These are phyloP conservation scores for Aspergillus novofumigatus DNA, from an alignment of 2,329 filamentous ascomycete species.

Conservation along the genomic window DNA sequence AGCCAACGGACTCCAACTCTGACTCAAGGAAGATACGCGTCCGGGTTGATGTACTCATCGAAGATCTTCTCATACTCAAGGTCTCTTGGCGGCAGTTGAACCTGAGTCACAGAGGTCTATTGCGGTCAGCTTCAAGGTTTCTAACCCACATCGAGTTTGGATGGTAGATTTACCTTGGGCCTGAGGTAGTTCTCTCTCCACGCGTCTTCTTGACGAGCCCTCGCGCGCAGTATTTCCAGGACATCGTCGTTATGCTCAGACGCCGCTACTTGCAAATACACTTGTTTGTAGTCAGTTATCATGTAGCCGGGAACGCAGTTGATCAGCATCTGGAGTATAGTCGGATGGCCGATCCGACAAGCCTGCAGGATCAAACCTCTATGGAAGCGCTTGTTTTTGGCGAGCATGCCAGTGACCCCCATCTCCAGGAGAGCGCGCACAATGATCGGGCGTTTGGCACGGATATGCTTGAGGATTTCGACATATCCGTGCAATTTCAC, in stretches of 20 bases:
- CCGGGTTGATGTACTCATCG: not conserved
- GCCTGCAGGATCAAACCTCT: constrained; percentile 6
- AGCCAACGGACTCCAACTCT: not conserved
- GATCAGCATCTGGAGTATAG: constrained; percentile 7
- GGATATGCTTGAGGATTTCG: constrained; percentile 9
- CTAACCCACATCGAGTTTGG: not conserved
- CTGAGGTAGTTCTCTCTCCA: no score
- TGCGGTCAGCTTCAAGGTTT: not conserved
- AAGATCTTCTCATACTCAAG: not conserved
- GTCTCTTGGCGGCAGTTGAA: not conserved
- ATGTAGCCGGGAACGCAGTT: constrained; percentile 28
- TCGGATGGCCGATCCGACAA: constrained; percentile 3
- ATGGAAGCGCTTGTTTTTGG: not conserved
- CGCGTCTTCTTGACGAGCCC: constrained; percentile 10
- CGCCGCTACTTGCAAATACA: constrained; percentile 18
- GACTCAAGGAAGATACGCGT: not conserved
- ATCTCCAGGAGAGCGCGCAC: constrained; percentile 12
- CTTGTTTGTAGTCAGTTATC: constrained; percentile 19
- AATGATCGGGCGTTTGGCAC: constrained; percentile 1
- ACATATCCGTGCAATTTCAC: constrained; percentile 1
- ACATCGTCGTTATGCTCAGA: constrained; percentile 24
- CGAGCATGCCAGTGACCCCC: constrained; percentile 8
- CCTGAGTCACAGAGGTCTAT: not conserved
- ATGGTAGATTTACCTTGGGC: not conserved
- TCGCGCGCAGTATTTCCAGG: constrained; percentile 30